Percentiles rank a stretch among this genome's conserved stretches.
These are phyloP conservation scores for Pythium apleroticum DNA, from an alignment of 352 stramenopile genomes.

Conservation along the genomic window DNA sequence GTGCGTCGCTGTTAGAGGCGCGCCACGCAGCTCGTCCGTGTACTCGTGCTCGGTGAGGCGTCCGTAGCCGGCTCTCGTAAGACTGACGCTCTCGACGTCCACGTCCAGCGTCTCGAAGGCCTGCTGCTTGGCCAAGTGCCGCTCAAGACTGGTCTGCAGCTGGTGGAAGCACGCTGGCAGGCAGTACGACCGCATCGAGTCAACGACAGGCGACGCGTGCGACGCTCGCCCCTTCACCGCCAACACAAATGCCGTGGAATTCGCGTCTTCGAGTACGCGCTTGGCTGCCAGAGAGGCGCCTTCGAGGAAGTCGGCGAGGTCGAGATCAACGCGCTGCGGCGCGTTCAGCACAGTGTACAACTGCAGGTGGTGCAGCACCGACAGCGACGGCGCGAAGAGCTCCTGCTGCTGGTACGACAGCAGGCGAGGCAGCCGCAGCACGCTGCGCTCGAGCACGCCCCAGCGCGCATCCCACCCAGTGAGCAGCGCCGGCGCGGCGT, in stretches of 20 bases:
- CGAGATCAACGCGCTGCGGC: conserved; percentile 22
- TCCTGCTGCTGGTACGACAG: background rate
- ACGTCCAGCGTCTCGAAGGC: background rate
- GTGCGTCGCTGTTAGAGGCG: background rate
- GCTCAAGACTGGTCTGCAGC: conserved; percentile 1
- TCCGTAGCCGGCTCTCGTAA: conserved; percentile 15
- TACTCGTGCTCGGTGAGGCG: conserved; percentile 13
- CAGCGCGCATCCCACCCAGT: conserved; percentile 14
- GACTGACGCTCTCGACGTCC: conserved; percentile 5
- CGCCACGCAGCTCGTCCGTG: conserved; percentile 3
- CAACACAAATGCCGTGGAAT: conserved; percentile 9
- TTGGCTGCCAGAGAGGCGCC: conserved; percentile 9
- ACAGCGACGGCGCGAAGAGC: conserved; percentile 22
- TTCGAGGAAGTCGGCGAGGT: conserved; percentile 16
- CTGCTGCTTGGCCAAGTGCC: background rate
- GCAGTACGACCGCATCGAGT: conserved; percentile 21
- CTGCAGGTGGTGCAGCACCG: conserved; percentile 15
- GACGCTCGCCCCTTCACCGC: background rate
- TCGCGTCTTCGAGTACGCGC: conserved; percentile 16
- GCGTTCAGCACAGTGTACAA: conserved; percentile 17
- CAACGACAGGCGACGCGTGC: background rate
- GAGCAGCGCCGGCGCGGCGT: background rate
- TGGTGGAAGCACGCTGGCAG: conserved; percentile 13
- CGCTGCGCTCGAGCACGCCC: background rate
- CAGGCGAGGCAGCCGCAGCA: conserved; percentile 12